phyloP scores from a whole-genome alignment of 352 stramenopile species.

The Pythium periplocum region DNA sequence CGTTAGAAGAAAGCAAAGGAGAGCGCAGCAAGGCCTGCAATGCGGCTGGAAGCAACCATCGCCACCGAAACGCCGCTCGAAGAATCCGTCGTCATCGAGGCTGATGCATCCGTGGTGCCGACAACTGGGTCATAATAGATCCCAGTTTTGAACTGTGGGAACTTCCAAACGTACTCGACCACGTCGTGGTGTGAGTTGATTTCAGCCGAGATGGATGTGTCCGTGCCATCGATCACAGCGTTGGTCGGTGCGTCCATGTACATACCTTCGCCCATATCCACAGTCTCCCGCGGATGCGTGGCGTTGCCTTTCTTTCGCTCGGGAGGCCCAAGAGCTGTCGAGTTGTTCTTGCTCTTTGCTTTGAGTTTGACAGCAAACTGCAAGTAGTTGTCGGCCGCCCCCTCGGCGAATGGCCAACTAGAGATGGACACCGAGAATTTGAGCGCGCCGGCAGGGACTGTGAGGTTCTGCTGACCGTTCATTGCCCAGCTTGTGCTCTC shows the following conservation, averaged over 20 bases:
- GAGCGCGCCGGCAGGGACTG: slow-evolving; percentile 28
- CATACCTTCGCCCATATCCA: slow-evolving; percentile 15
- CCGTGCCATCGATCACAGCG: slow-evolving; percentile 7
- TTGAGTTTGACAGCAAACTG: slow-evolving; percentile 28
- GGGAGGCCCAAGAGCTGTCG: neutral
- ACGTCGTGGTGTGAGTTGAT: slow-evolving; percentile 8
- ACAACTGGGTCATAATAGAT: slow-evolving; percentile 42
- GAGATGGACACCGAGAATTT: slow-evolving; percentile 40
- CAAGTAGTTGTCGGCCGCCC: slow-evolving; percentile 15
- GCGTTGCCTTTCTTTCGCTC: neutral
- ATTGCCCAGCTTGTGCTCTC: slow-evolving; percentile 18
- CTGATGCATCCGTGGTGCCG: slow-evolving; percentile 7
- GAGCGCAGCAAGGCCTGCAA: too few relatives aligned
- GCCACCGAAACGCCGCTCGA: too few relatives aligned
- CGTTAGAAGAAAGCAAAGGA: too few relatives aligned
- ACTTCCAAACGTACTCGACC: slow-evolving; percentile 31
- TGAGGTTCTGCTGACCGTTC: slow-evolving; percentile 28
- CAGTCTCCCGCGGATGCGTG: slow-evolving; percentile 4
- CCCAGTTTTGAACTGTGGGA: slow-evolving; percentile 24
- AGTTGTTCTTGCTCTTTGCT: slow-evolving; percentile 11
- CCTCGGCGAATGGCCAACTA: slow-evolving; percentile 22
- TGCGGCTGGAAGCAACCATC: too few relatives aligned
- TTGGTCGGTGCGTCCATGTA: slow-evolving; percentile 20
- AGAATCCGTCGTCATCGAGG: too few relatives aligned
- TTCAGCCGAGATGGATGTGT: slow-evolving; percentile 21